phyloP scores from a whole-genome alignment of 1,284 basidiomycete species.

The Cerioporus squamosus region DNA sequence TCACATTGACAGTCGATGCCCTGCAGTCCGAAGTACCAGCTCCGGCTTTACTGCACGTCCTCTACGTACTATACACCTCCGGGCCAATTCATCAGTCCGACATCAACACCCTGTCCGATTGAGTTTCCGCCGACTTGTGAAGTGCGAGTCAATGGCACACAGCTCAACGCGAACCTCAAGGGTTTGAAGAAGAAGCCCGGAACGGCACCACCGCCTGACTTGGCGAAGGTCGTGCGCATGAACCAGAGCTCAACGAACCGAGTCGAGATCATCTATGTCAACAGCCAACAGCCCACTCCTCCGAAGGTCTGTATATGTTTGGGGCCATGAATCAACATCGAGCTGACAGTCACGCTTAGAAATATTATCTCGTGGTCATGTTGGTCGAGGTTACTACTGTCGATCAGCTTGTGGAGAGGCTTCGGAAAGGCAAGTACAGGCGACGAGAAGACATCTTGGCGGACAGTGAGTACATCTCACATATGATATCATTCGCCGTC shows the following conservation, averaged over 20 bases:
- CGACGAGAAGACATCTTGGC: slow-evolving; percentile 69
- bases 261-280: slow-evolving; percentile 90
- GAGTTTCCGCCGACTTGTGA: slow-evolving; percentile 95
- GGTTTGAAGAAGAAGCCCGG: slow-evolving; percentile 97
- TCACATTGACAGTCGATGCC: not conserved
- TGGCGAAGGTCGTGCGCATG: slow-evolving; percentile 64
- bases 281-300: slow-evolving; percentile 78
- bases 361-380: slow-evolving; percentile 85
- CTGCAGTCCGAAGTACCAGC: slow-evolving; percentile 70
- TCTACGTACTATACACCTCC: slow-evolving; percentile 75
- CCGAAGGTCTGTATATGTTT: slow-evolving; percentile 56
- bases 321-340: not conserved
- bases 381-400: slow-evolving; percentile 78
- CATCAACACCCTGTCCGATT: slow-evolving; percentile 65
- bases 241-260: slow-evolving; percentile 58
- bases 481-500: not conserved
- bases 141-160: slow-evolving; percentile 79
- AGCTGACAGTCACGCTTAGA: slow-evolving; percentile 49
- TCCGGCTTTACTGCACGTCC: slow-evolving; percentile 92
- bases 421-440: slow-evolving; percentile 70
- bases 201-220: slow-evolving; percentile 89
- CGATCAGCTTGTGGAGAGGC: slow-evolving; percentile 64
- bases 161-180: slow-evolving; percentile 80
- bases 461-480: slow-evolving; percentile 56
- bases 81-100: slow-evolving; percentile 53